These are phyloP conservation scores for Brassica rapa DNA, from an alignment of 345 rosid species.

Conservation along the genomic window DNA sequence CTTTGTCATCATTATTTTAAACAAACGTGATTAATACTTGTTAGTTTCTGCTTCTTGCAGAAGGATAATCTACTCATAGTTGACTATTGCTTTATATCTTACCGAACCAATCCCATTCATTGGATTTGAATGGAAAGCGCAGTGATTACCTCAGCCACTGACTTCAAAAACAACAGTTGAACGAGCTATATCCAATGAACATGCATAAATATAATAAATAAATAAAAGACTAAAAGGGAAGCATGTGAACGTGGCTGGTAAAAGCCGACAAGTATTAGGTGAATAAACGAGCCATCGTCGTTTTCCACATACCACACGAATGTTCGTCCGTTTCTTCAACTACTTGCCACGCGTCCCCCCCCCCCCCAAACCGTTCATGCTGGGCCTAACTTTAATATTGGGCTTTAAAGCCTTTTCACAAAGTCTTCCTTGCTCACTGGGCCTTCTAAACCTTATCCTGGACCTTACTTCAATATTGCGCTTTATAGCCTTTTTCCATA, in stretches of 20 bases:
- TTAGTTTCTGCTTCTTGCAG: neutral
- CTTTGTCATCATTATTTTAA: neutral
- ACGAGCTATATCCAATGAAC: neutral
- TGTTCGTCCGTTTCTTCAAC: slow-evolving; percentile 36
- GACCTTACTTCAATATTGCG: neutral
- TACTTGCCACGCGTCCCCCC: slow-evolving; percentile 18
- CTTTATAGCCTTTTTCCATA: neutral
- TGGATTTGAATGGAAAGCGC: slow-evolving; percentile 25
- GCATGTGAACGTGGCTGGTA: slow-evolving; percentile 35
- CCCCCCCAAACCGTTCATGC: neutral
- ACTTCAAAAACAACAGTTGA: slow-evolving; percentile 1
- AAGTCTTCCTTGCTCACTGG: neutral
- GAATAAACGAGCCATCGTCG: slow-evolving; percentile 34
- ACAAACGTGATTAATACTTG: slow-evolving; percentile 17
- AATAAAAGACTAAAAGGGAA: slow-evolving; percentile 21
- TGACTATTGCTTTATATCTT: slow-evolving; percentile 19
- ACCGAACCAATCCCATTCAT: slow-evolving; percentile 19
- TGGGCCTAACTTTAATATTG: neutral
- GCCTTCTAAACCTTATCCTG: no score
- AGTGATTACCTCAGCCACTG: slow-evolving; percentile 39
- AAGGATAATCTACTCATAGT: slow-evolving; percentile 25
- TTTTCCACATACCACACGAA: slow-evolving; percentile 38
- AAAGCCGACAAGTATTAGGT: slow-evolving; percentile 44
- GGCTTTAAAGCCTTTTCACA: neutral
- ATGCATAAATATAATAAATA: neutral